Conservation (phyloP, 805 yeast species). For the Starmera pachycereana region DNA sequence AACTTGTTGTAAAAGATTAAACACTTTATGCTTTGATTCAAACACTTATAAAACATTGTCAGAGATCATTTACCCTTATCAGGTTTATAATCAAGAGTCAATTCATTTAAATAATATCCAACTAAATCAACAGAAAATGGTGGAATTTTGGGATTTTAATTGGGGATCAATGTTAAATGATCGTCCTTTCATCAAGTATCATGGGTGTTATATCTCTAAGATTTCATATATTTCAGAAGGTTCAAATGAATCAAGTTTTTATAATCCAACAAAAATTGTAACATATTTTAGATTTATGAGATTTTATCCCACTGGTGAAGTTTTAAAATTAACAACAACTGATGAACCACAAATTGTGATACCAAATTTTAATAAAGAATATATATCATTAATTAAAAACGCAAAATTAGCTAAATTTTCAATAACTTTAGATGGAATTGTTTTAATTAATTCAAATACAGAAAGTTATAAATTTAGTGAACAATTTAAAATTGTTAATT, state of each 20-base stretch:
- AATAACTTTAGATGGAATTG: constrained; percentile 42
- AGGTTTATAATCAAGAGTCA: constrained; percentile 37
- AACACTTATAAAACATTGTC: constrained; percentile 42
- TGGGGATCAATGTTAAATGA: constrained; percentile 28
- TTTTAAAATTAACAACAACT: constrained; percentile 58
- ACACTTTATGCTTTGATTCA: constrained; percentile 46
- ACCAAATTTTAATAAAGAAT: constrained; percentile 33
- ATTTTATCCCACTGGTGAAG: constrained; percentile 70
- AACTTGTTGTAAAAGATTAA: constrained; percentile 45
- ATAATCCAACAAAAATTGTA: constrained; percentile 69
- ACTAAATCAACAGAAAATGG: constrained; percentile 25
- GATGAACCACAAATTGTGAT: constrained; percentile 64
- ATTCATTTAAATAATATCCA: constrained; percentile 26
- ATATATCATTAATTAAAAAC: constrained; percentile 22
- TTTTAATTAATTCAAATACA: constrained; percentile 48
- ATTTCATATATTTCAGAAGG: constrained; percentile 83
- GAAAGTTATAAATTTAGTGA: constrained; percentile 55
- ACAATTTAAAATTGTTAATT: constrained; percentile 44
- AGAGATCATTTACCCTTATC: constrained; percentile 40
- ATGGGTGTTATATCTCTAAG: constrained; percentile 79
- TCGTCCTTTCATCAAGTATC: constrained; percentile 70
- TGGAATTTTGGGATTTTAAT: constrained; percentile 29
- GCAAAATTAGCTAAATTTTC: constrained; percentile 28
- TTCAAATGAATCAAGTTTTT: constrained; percentile 53
- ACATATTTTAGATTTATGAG: constrained; percentile 83